Percentiles rank a stretch among this genome's conserved stretches.
Conservation (phyloP, 495 filamentous ascomycete species). For the Aspergillus bertholletiae region DNA sequence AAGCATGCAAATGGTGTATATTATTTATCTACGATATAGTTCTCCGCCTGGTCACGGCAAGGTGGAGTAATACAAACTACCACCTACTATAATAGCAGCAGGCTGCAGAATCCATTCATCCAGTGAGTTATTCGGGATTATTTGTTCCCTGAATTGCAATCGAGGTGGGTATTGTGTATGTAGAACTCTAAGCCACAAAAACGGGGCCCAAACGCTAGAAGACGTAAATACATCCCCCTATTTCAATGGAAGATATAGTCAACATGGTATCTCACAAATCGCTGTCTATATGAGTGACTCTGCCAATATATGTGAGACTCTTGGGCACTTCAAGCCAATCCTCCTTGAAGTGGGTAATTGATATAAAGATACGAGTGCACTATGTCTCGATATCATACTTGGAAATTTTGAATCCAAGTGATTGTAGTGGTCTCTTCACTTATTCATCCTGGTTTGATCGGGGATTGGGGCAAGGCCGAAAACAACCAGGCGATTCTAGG, state of each 20-base stretch:
- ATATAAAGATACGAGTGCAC: not conserved
- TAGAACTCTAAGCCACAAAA: conserved; percentile 7
- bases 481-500: not conserved
- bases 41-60: too few species aligned
- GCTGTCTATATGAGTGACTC: conserved; percentile 12
- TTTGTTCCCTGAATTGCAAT: not conserved
- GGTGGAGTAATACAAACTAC: not conserved
- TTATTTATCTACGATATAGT: not conserved
- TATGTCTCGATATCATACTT: not conserved
- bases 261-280: conserved; percentile 19
- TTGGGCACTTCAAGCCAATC: not conserved
- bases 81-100: not conserved
- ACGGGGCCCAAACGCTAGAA: conserved; percentile 5
- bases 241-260: conserved; percentile 1
- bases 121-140: not conserved
- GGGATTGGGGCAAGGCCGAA: not conserved
- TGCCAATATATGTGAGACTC: not conserved
- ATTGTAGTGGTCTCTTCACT: not conserved
- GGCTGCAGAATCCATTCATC: not conserved
- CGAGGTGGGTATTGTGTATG: conserved; percentile 12
- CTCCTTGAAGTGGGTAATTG: not conserved
- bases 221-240: conserved; percentile 5
- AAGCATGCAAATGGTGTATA: not conserved
- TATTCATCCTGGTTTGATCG: not conserved
- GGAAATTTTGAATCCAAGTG: not conserved